Conservation (phyloP, 2,329 filamentous ascomycete genomes). For the Fusarium domesticum region DNA sequence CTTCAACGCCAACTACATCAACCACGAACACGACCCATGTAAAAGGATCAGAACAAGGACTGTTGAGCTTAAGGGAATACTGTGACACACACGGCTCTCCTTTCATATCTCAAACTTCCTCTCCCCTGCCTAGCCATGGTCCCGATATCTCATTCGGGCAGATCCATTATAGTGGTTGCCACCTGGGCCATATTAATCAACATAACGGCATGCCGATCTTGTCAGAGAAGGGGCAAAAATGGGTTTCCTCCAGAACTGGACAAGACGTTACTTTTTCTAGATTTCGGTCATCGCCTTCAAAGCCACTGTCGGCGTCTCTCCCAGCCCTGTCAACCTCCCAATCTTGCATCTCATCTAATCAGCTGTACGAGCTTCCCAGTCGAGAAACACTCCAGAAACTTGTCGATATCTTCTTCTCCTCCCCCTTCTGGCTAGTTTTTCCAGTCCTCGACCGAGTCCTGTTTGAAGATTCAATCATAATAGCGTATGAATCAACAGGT, state of each 20-base stretch:
- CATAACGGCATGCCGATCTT: slow-evolving; percentile 25
- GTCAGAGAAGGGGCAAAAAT: slow-evolving; percentile 20
- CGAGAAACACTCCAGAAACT: slow-evolving; percentile 28
- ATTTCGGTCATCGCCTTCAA: neutral
- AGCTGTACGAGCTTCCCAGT: slow-evolving; percentile 17
- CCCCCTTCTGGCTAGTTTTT: slow-evolving; percentile 44
- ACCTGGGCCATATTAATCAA: slow-evolving; percentile 24
- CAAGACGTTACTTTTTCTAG: slow-evolving; percentile 6
- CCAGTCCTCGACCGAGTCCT: slow-evolving; percentile 47
- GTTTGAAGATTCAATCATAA: slow-evolving; percentile 43
- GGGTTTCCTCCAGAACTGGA: slow-evolving; percentile 20
- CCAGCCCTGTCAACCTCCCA: neutral
- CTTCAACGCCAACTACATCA: slow-evolving; percentile 5
- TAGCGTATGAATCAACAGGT: slow-evolving; percentile 40
- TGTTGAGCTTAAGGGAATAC: slow-evolving; percentile 8
- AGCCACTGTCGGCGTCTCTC: neutral
- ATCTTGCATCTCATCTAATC: neutral
- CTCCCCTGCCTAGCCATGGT: slow-evolving; percentile 7
- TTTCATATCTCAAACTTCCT: neutral
- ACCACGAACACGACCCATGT: neutral
- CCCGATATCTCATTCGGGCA: slow-evolving; percentile 21
- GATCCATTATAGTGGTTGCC: slow-evolving; percentile 22
- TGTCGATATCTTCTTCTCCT: slow-evolving; percentile 25
- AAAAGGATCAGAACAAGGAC: neutral
- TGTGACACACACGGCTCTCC: slow-evolving; percentile 7